These are phyloP conservation scores for Rhamnella rubrinervis DNA, from an alignment of 331 rosid genomes.

Conservation along the genomic window DNA sequence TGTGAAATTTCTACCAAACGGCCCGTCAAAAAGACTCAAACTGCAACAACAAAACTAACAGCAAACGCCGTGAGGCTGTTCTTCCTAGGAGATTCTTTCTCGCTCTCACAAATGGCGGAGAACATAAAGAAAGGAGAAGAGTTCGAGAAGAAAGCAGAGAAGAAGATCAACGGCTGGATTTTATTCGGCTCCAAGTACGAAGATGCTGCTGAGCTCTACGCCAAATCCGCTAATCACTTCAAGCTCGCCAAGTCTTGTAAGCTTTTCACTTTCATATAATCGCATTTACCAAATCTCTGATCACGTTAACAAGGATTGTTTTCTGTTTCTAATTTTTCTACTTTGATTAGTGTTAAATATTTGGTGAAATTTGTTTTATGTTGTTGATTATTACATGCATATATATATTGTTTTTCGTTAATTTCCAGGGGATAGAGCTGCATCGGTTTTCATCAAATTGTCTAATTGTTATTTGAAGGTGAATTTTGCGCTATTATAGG, in stretches of 20 bases:
- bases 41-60: too few relatives aligned
- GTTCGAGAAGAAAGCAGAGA: constrained; percentile 47
- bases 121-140: constrained; percentile 37
- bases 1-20: too few relatives aligned
- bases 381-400: too few relatives aligned
- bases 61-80: not conserved
- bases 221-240: constrained; percentile 51
- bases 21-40: too few relatives aligned
- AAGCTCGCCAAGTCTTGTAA: constrained; percentile 61
- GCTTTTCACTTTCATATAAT: not conserved
- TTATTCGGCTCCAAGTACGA: constrained; percentile 42
- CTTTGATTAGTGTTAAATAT: not conserved
- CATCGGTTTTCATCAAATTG: constrained; percentile 41
- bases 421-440: constrained; percentile 54
- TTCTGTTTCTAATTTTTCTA: not conserved
- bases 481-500: not conserved
- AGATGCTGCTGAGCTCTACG: constrained; percentile 54
- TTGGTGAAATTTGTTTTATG: not conserved
- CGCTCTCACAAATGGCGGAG: constrained; percentile 29
- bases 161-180: constrained; percentile 40
- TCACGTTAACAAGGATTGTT: too few relatives aligned
- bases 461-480: constrained; percentile 56
- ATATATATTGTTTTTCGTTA: too few relatives aligned
- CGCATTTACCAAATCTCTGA: not conserved
- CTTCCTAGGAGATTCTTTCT: not conserved